Evolutionary conservation across 2,329 filamentous ascomycete genomes (phyloP).

Genomic region (Macrophomina tecta): DNA sequence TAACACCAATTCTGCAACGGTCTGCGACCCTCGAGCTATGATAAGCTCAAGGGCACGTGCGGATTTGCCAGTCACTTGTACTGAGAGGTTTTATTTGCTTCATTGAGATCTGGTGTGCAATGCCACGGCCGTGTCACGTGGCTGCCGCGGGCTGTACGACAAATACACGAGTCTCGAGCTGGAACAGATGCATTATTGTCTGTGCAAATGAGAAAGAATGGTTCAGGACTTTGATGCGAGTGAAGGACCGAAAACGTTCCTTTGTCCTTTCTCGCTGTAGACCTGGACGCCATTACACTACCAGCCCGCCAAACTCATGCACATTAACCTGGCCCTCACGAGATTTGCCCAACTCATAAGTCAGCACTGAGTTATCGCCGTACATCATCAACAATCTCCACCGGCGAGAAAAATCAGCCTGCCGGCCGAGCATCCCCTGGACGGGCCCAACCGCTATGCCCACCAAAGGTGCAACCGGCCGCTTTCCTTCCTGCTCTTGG

Average conservation of each 20-base stretch:
- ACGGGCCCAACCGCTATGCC: constrained; percentile 73
- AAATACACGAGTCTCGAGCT: too few species aligned
- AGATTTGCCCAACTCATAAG: constrained; percentile 65
- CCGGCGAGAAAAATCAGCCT: constrained; percentile 43
- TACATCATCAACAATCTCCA: constrained; percentile 77
- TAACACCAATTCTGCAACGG: too few species aligned
- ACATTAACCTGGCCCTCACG: background rate
- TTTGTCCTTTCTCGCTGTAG: background rate
- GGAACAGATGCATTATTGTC: too few species aligned
- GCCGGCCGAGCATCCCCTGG: constrained; percentile 51
- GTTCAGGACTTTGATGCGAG: background rate
- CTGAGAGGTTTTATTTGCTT: too few species aligned
- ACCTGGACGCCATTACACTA: constrained; percentile 1
- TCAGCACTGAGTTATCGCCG: constrained; percentile 70
- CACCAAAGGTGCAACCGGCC: constrained; percentile 60
- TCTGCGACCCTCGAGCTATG: too few species aligned
- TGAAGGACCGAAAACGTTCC: background rate
- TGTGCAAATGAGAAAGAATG: too few species aligned
- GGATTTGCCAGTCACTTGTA: too few species aligned
- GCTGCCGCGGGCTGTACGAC: too few species aligned
- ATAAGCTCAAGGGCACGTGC: too few species aligned
- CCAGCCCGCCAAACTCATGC: constrained; percentile 18
- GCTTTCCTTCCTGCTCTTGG: constrained; percentile 56
- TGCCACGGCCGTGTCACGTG: too few species aligned
- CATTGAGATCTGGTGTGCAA: too few species aligned